These are phyloP conservation scores for Hebeloma cylindrosporum DNA, from an alignment of 768 basidiomycete genomes.

Conservation along the genomic window DNA sequence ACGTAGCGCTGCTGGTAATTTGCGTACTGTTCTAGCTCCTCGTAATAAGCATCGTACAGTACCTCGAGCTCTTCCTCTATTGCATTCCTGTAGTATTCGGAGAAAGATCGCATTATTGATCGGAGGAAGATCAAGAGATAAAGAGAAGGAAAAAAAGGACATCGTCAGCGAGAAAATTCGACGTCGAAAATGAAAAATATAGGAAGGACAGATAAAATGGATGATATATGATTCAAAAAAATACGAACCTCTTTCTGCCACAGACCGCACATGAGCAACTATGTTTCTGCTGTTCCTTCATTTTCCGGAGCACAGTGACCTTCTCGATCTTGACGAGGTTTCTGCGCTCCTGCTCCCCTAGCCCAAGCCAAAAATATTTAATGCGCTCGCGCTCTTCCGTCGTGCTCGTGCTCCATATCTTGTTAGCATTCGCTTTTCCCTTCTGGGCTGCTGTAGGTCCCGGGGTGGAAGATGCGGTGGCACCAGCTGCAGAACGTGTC, in stretches of 20 bases:
- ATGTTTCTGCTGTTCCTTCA: slow-evolving; percentile 99
- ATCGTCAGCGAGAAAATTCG: slow-evolving; percentile 20
- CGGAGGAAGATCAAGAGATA: slow-evolving; percentile 32
- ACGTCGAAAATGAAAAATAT: slow-evolving; percentile 26
- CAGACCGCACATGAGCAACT: slow-evolving; percentile 95
- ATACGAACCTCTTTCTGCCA: slow-evolving; percentile 80
- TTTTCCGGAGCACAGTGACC: slow-evolving; percentile 95
- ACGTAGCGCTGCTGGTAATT: slow-evolving; percentile 96
- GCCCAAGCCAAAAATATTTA: slow-evolving; percentile 95
- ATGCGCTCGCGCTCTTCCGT: slow-evolving; percentile 95
- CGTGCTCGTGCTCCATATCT: slow-evolving; percentile 94
- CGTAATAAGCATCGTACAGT: slow-evolving; percentile 99
- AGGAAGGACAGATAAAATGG: slow-evolving; percentile 15
- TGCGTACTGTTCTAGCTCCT: slow-evolving; percentile 99
- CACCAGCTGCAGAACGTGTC: slow-evolving; percentile 21
- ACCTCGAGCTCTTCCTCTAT: slow-evolving; percentile 99
- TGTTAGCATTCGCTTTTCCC: slow-evolving; percentile 55
- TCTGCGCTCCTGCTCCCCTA: slow-evolving; percentile 88
- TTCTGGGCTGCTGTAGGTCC: slow-evolving; percentile 30
- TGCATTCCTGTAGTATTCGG: slow-evolving; percentile 63
- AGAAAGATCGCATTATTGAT: slow-evolving; percentile 27
- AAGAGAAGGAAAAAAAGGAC: slow-evolving; percentile 19
- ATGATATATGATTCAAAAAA: slow-evolving; percentile 23
- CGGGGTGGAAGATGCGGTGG: slow-evolving; percentile 34
- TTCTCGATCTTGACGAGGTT: slow-evolving; percentile 97